These are phyloP conservation scores for Xerocomus nothofagi DNA, from an alignment of 1,284 basidiomycete genomes.

Conservation along the genomic window DNA sequence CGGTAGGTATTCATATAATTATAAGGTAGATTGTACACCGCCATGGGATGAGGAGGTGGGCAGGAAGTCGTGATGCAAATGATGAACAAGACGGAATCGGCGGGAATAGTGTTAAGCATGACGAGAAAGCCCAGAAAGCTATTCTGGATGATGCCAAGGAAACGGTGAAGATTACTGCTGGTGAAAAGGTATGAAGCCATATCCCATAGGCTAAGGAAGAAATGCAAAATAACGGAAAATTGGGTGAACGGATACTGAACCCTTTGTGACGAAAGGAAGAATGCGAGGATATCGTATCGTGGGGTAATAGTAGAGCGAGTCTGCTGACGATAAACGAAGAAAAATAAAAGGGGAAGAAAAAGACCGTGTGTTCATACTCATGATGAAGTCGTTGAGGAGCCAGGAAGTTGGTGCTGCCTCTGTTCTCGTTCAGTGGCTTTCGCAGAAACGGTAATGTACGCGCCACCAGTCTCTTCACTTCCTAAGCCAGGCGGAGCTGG, in stretches of 20 bases:
- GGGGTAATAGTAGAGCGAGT: constrained; percentile 25
- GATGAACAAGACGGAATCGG: constrained; percentile 21
- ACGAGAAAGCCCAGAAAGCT: constrained; percentile 22
- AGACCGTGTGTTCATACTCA: constrained; percentile 23
- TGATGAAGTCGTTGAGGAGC: constrained; percentile 34
- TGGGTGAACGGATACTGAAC: constrained; percentile 27
- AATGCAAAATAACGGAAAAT: constrained; percentile 27
- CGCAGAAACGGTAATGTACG: constrained; percentile 82
- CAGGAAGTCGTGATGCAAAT: constrained; percentile 28
- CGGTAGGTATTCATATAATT: constrained; percentile 37
- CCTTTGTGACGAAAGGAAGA: constrained; percentile 19
- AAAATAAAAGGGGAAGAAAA: constrained; percentile 3
- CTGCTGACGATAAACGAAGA: constrained; percentile 15
- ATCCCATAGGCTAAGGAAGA: constrained; percentile 19
- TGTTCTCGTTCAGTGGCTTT: constrained; percentile 64
- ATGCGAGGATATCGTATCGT: constrained; percentile 33
- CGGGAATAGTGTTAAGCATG: constrained; percentile 31
- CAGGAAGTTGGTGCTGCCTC: constrained; percentile 28
- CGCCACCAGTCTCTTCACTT: constrained; percentile 70
- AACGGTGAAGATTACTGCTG: constrained; percentile 32
- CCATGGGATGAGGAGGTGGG: constrained; percentile 26
- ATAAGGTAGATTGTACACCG: constrained; percentile 40
- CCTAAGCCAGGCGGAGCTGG: constrained; percentile 69
- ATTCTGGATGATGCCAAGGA: constrained; percentile 33
- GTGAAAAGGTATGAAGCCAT: constrained; percentile 33